A percentile compares a stretch with the other conserved stretches of the same genome.
Evolutionary conservation across 2,329 filamentous ascomycete species (phyloP).

Genomic region (Pseudonectria buxi): DNA sequence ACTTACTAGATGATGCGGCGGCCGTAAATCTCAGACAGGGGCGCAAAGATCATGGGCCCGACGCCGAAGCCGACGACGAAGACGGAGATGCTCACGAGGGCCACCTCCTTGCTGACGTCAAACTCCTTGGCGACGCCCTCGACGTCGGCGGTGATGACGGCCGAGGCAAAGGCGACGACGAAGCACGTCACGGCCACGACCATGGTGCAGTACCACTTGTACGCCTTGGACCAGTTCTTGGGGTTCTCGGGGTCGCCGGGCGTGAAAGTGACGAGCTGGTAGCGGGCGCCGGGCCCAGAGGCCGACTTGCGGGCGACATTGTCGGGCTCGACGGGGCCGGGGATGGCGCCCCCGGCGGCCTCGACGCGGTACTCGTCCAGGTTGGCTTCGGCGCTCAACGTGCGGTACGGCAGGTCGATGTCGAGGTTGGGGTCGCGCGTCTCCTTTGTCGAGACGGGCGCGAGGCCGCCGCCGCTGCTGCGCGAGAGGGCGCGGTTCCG

Average conservation of each 20-base stretch:
- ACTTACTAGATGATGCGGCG: conserved; percentile 61
- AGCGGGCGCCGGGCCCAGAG: conserved; percentile 21
- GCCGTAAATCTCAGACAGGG: conserved; percentile 68
- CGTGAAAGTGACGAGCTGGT: conserved; percentile 57
- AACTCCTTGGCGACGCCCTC: conserved; percentile 58
- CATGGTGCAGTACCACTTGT: conserved; percentile 83
- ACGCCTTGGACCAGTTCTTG: conserved; percentile 75
- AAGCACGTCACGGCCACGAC: conserved; percentile 72
- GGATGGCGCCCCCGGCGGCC: conserved; percentile 54
- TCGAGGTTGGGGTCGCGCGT: conserved; percentile 36
- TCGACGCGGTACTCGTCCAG: conserved; percentile 62
- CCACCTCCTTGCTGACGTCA: conserved; percentile 63
- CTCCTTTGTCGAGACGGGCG: conserved; percentile 26
- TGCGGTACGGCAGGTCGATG: conserved; percentile 58
- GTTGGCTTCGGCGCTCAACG: conserved; percentile 52
- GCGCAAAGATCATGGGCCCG: conserved; percentile 74
- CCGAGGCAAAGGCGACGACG: conserved; percentile 63
- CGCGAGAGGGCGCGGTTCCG: conserved; percentile 19
- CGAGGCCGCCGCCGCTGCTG: conserved; percentile 5
- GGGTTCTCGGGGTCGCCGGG: conserved; percentile 69
- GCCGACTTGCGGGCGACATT: conserved; percentile 14
- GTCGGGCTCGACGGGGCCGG: conserved; percentile 30
- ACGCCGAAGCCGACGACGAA: conserved; percentile 80
- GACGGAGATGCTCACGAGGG: conserved; percentile 63
- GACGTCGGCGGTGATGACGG: conserved; percentile 73